Base-by-base conservation (phyloP, 345 rosid species). In the Boechera retrofracta region DNA sequence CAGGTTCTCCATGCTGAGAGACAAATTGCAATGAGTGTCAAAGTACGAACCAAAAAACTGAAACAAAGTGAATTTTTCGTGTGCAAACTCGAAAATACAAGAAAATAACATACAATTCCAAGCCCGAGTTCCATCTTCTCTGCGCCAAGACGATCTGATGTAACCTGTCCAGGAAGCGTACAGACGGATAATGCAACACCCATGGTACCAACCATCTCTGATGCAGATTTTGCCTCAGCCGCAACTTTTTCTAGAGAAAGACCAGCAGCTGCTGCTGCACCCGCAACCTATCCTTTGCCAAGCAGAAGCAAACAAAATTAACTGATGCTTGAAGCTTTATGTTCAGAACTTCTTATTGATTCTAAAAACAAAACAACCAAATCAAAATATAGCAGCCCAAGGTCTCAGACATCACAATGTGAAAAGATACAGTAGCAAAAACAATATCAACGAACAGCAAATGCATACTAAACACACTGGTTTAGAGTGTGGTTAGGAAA, bases 51-150 rank as follows among this genome's bases (percentile, higher is more conserved):
- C 76, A 63, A 64, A 53, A 41, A 16, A 55, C 6, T 4, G 52
- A 39, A 71, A 16, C 26, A 64, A 60, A 45, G 10, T 33, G 11
- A n/a, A 77, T 54, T 49, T 35, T 54, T 49, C 26, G 2, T 58
- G 21, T 41, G 51, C 18, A 54, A 26, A 41, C 33, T 15, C 8
- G 12, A 55, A 26, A 31, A 11, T 13, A 41, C 8, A n/a, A 76
- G 31, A 71, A 75, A 73, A 54, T 51, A 76, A 84, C 97, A 86
- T 86, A 94, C 98, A 81, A 94, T 89, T 86, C 98, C 98, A 69
- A 94, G 97, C 73, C 98, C 98, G 70, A 94, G 97, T 78, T 94
- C 97, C 96, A 94, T 90, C 84, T 92, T 94, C 62, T 89, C 92
- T 5, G 85, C 84, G 55, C 95, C 98, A 84, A 92, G 76, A 75